Evolutionary conservation across 805 yeast species (phyloP).

Genomic region (Suhomyces pyralidae): DNA sequence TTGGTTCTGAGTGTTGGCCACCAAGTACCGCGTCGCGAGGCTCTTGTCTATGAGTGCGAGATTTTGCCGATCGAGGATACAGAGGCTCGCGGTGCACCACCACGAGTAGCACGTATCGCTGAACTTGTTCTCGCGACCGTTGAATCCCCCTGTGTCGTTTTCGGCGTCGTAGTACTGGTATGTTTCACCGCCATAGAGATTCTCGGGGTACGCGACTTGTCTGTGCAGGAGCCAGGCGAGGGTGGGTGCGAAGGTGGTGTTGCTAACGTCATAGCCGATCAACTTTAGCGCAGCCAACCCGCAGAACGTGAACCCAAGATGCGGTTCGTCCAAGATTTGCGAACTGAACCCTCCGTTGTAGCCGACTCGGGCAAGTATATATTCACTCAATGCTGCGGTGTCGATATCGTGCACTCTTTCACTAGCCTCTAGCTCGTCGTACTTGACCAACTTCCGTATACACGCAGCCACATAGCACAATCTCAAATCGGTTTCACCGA

Average conservation of each 20-base stretch:
- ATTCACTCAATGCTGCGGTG: constrained; percentile 33
- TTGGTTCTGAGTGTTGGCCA: constrained; percentile 55
- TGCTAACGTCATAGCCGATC: constrained; percentile 18
- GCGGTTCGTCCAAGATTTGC: constrained; percentile 56
- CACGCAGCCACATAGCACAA: constrained; percentile 71
- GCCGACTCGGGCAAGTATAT: constrained; percentile 25
- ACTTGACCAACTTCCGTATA: constrained; percentile 51
- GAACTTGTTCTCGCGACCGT: constrained; percentile 81
- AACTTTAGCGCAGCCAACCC: constrained; percentile 62
- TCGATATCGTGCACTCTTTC: constrained; percentile 40
- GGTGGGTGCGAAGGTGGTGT: constrained; percentile 25
- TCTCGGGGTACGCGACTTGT: constrained; percentile 46
- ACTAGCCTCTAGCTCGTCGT: constrained; percentile 19
- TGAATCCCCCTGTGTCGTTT: constrained; percentile 71
- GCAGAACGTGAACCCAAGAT: constrained; percentile 86
- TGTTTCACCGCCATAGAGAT: constrained; percentile 23
- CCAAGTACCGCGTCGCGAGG: constrained; percentile 42
- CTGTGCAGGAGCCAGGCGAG: constrained; percentile 61
- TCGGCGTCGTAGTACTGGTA: constrained; percentile 37
- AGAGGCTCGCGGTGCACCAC: constrained; percentile 70
- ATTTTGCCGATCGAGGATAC: constrained; percentile 32
- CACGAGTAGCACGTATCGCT: constrained; percentile 88
- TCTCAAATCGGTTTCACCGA: constrained; percentile 73
- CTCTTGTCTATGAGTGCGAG: constrained; percentile 33
- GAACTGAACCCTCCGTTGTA: constrained; percentile 75